Evolutionary conservation across 2,329 filamentous ascomycete species (phyloP), one percentile per base, ranked within the genome.

Genomic region (Aspergillus melleus): DNA sequence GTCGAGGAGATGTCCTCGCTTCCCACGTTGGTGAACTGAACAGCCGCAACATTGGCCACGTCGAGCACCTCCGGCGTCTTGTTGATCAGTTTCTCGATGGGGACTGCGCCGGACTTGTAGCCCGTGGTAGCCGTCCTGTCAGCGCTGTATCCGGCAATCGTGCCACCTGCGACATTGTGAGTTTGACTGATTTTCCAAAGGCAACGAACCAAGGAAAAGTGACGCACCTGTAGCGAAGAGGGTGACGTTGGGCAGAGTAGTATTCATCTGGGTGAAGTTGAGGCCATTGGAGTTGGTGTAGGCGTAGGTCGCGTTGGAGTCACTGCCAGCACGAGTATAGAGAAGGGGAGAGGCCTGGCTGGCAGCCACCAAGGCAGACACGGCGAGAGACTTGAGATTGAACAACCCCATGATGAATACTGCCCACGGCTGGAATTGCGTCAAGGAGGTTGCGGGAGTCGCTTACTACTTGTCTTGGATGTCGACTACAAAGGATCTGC

Each of bases 1-100:
- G 62, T 55, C 11, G 67, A 65, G 39, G 66, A 64, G 52, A 72
- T 52, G 56, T 69, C 67, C 22, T 58, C 57, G 59, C 68, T 71
- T 59, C 63, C 68, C 14, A 71, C 68, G 54, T 72, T 72, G 57
- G 66, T 52, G 10, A 70, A 61, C 54, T 72, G 70, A 8, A 69
- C 61, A 24, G 66, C 68, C 10, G 66, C 66, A 6, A 72, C 65
- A 49, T 72, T 72, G 60, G 67, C 67, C 30, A 70, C 59, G 20
- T 68, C 57, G 42, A 70, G 62, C 57, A 70, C 64, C 20, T 69
- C 62, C 10, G 70, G 70, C 14, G 71, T 66, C 4, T 63, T 59
- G 14, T 69, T 62, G 24, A 72, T 67, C 19, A 70, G 61, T n/a
- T 60, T 54, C 24, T 67, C 60, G 54, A 70, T 66, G 10, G 65